phyloP scores from a whole-genome alignment of 31 red algal genomes.

The Porphyra umbilicalis region DNA sequence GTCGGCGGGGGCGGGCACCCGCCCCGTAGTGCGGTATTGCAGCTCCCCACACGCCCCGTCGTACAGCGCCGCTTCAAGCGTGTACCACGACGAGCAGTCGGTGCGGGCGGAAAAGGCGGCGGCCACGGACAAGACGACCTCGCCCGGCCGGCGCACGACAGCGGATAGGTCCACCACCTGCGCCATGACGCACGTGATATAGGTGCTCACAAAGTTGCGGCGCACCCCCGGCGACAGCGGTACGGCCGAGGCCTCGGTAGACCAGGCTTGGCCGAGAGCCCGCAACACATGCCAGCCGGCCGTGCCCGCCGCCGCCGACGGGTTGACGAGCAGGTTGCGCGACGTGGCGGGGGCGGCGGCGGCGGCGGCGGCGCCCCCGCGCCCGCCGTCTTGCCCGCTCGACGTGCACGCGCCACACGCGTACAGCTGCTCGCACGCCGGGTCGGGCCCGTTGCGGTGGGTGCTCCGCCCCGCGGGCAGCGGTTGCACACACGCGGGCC shows the following conservation, averaged over 20 bases:
- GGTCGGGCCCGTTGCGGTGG: conserved; percentile 23
- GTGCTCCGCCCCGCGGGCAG: conserved; percentile 2
- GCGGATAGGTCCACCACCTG: conserved; percentile 38
- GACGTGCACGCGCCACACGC: conserved; percentile 20
- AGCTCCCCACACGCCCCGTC: background rate
- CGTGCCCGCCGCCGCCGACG: background rate
- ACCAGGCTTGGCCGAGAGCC: background rate
- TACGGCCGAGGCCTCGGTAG: background rate
- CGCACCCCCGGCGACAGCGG: background rate
- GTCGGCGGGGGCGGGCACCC: conserved; percentile 8
- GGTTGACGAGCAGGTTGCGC: conserved; percentile 32
- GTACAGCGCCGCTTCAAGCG: background rate
- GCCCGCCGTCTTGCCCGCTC: no score
- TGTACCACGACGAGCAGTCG: conserved; percentile 34
- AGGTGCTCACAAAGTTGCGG: conserved; percentile 34
- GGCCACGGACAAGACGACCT: conserved; percentile 15
- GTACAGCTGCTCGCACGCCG: conserved; percentile 27
- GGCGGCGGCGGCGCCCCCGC: background rate
- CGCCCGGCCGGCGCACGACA: background rate
- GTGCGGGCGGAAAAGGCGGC: conserved; percentile 21
- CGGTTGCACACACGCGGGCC: background rate
- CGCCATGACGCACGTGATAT: conserved; percentile 12
- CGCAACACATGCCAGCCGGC: background rate
- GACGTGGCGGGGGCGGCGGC: background rate
- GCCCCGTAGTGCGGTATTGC: background rate